Evolutionary conservation across 345 rosid genomes (phyloP), one percentile per base, ranked within the genome.

Genomic region (Eucalyptus victrix): DNA sequence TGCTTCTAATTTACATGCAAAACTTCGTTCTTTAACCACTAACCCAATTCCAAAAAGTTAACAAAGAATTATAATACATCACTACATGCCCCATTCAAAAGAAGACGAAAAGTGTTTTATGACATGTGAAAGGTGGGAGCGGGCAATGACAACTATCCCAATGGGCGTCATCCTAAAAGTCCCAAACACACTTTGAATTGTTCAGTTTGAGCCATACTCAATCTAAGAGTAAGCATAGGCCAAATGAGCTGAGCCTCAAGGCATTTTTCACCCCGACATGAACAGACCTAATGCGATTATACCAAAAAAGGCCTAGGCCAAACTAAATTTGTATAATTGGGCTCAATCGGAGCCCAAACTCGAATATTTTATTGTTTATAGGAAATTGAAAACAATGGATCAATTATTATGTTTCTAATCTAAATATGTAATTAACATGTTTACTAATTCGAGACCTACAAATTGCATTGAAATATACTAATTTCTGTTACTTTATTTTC

Each of bases 261-360:
- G 60, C 12, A 56, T 8, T 23, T 54, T 56, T 56, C 28, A 0
- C 60, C 28, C 60, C 1, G 0, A 54, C 60, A 0, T 2, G 12
- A 56, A 56, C 60, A 56, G 1, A 1, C 62, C 30, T 56, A 56
- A 56, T 4, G 28, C 32, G 1, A 13, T 2, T 30, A 62, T 62
- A 28, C 34, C 69, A 13, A 30, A 13, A 28, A 28, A 30, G 32
- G 69, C 69, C 2, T 30, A 13, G 34, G n/a, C 69, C 16, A 13
- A 62, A 62, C 32, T 62, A 56, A 56, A 56, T 56, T 24, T 24
- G 30, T 23, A 56, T 28, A 62, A 30, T 11, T 5, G 16, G 69
- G 69, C 17, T 30, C 32, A 7, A 7, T 62, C 18, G 4, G 9
- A 62, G 69, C 32, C 69, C 0, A 60, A 24, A 28, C 69, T 60